A percentile compares a stretch with the other conserved stretches of the same genome.
phyloP scores from a whole-genome alignment of 306 rosid genomes.

The Trifolium fragiferum region DNA sequence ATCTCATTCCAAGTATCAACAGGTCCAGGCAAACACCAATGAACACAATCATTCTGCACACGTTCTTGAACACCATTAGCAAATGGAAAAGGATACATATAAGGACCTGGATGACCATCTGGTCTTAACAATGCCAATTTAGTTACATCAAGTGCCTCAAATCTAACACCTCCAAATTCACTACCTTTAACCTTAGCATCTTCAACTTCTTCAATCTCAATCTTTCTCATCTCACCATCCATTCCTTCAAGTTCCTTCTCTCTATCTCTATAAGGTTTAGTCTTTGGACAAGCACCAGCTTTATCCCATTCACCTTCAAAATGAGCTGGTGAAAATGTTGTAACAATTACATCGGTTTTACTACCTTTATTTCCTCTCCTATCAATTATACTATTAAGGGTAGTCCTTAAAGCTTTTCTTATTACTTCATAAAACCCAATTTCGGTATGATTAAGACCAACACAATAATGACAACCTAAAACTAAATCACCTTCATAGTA shows the following conservation, averaged over 20 bases:
- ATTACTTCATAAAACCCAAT: constrained; percentile 79
- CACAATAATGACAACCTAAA: constrained; percentile 87
- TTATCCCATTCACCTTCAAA: constrained; percentile 96
- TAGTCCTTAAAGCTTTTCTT: constrained; percentile 72
- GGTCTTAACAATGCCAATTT: constrained; percentile 73
- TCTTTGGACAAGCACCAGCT: constrained; percentile 83
- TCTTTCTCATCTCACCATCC: constrained; percentile 77
- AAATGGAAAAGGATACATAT: constrained; percentile 83
- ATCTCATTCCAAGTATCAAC: constrained; percentile 94
- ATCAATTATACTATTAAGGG: constrained; percentile 58
- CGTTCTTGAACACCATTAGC: constrained; percentile 63
- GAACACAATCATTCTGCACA: constrained; percentile 90
- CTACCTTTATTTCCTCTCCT: constrained; percentile 43
- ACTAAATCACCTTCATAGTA: constrained; percentile 64
- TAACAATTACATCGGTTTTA: constrained; percentile 55
- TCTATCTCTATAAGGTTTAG: constrained; percentile 53
- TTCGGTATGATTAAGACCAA: constrained; percentile 80
- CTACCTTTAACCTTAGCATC: constrained; percentile 55
- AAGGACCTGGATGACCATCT: constrained; percentile 95
- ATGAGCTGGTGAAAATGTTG: constrained; percentile 90
- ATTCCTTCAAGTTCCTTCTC: constrained; percentile 79
- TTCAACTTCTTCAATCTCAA: constrained; percentile 76
- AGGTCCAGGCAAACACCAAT: constrained; percentile 97
- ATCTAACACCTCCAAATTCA: constrained; percentile 41
- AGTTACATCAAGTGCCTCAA: constrained; percentile 80